Conservation (phyloP, 75 land plant species). For the Pseudotsuga menziesii region DNA sequence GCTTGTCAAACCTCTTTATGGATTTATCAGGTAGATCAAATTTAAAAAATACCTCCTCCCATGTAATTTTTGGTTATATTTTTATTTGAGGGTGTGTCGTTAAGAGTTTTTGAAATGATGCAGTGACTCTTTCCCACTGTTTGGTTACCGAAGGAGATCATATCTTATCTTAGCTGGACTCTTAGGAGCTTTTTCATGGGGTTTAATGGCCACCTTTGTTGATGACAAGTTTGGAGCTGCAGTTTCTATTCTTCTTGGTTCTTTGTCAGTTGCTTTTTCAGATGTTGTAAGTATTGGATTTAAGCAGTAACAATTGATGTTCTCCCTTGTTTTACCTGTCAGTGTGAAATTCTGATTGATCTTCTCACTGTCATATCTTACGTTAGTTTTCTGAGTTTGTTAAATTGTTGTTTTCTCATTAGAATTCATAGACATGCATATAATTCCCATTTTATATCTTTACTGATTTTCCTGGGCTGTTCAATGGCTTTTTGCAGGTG, state of each 20-base stretch:
- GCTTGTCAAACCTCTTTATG: constrained; percentile 95
- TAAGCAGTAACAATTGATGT: neutral
- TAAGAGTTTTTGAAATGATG: constrained; percentile 15
- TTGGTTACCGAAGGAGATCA: constrained; percentile 97
- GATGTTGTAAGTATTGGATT: constrained; percentile 78
- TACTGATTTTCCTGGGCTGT: neutral
- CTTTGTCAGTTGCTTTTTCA: constrained; percentile 98
- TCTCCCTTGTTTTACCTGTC: neutral
- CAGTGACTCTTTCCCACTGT: constrained; percentile 96
- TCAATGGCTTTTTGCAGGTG: constrained; percentile 53
- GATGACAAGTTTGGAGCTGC: constrained; percentile 89
- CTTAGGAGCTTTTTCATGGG: constrained; percentile 93
- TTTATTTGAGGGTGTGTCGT: neutral
- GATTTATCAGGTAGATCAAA: constrained; percentile 98
- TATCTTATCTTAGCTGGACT: constrained; percentile 91
- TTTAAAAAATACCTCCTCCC: constrained; percentile 18
- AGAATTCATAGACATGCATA: neutral
- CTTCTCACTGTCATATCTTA: neutral
- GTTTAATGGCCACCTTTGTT: constrained; percentile 78
- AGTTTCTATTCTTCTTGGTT: constrained; percentile 85
- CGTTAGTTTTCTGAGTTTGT: neutral
- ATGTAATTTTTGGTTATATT: constrained; percentile 8
- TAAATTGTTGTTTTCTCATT: neutral
- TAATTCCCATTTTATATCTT: neutral
- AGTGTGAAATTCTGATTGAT: neutral